phyloP scores from a whole-genome alignment of 768 basidiomycete species.

The Boletus rubroflammeus region DNA sequence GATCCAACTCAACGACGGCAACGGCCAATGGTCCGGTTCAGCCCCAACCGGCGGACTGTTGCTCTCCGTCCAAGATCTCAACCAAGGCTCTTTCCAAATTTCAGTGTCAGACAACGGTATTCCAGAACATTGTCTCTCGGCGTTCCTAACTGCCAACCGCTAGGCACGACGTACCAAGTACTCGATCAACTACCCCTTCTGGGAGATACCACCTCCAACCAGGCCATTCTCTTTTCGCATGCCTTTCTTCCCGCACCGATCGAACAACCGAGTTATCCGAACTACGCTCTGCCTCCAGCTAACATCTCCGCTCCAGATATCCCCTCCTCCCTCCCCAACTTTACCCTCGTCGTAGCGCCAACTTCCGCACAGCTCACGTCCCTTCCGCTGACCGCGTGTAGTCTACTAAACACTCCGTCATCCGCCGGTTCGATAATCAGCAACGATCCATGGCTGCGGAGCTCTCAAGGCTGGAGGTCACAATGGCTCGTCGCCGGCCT shows the following conservation, averaged over 20 bases:
- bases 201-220: slow-evolving; percentile 71
- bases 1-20: slow-evolving; percentile 45
- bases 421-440: slow-evolving; percentile 40
- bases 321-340: slow-evolving; percentile 45
- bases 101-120: slow-evolving; percentile 48
- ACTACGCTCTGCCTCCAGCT: slow-evolving; percentile 67
- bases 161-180: slow-evolving; percentile 49
- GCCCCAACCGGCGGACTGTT: slow-evolving; percentile 48
- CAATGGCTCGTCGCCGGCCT: slow-evolving; percentile 68
- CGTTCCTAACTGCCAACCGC: neutral
- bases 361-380: slow-evolving; percentile 42
- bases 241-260: slow-evolving; percentile 37
- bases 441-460: slow-evolving; percentile 55
- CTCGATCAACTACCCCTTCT: slow-evolving; percentile 49
- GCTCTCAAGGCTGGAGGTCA: slow-evolving; percentile 55
- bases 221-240: slow-evolving; percentile 70
- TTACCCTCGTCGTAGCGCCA: slow-evolving; percentile 53
- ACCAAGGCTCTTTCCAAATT: slow-evolving; percentile 51
- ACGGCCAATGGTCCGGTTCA: slow-evolving; percentile 48
- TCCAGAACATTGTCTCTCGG: neutral
- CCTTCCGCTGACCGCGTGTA: slow-evolving; percentile 57
- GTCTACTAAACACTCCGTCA: slow-evolving; percentile 38
- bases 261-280: slow-evolving; percentile 56
- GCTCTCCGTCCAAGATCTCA: slow-evolving; percentile 43
- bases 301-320: slow-evolving; percentile 43